Evolutionary conservation across 495 filamentous ascomycete genomes (phyloP).

Genomic region (Penicillium fimorum): DNA sequence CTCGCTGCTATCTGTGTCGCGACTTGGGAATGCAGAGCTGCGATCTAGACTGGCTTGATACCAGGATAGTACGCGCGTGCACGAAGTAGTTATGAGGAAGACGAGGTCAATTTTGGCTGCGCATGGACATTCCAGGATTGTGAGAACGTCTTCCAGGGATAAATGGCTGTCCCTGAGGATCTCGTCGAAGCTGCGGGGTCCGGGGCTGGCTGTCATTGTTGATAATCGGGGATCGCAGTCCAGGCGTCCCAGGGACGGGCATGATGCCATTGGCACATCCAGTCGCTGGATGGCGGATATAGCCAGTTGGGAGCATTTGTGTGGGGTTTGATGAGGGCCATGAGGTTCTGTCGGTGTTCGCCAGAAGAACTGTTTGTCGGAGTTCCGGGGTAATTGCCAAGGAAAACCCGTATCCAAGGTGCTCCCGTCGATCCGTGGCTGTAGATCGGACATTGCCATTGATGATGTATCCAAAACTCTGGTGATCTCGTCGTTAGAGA

Average conservation of each 20-base stretch:
- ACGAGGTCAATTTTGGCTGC: slow-evolving; percentile 6
- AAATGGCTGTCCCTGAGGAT: slow-evolving; percentile 11
- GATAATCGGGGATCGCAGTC: not conserved
- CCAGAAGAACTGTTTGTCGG: not conserved
- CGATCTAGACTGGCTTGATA: slow-evolving; percentile 12
- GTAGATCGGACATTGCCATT: not conserved
- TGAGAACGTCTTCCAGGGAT: slow-evolving; percentile 8
- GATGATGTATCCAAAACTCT: not conserved
- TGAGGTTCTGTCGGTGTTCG: not conserved
- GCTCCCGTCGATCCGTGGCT: not conserved
- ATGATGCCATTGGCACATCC: slow-evolving; percentile 5
- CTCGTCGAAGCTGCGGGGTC: slow-evolving; percentile 10
- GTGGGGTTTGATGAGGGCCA: slow-evolving; percentile 1
- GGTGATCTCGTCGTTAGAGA: slow-evolving; percentile 1
- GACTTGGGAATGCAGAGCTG: slow-evolving; percentile 1
- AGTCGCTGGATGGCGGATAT: slow-evolving; percentile 10
- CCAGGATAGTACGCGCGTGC: slow-evolving; percentile 9
- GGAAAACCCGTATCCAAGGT: not conserved
- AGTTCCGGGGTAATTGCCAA: not conserved
- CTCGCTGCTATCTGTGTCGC: slow-evolving; percentile 6
- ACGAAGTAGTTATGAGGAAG: slow-evolving; percentile 7
- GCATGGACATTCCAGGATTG: slow-evolving; percentile 10
- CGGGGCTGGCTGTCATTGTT: not conserved
- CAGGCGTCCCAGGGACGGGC: slow-evolving; percentile 2
- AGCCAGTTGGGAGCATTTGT: slow-evolving; percentile 11